These are phyloP conservation scores for Orobanche coerulescens DNA, from an alignment of 257 asterid genomes.

Conservation along the genomic window DNA sequence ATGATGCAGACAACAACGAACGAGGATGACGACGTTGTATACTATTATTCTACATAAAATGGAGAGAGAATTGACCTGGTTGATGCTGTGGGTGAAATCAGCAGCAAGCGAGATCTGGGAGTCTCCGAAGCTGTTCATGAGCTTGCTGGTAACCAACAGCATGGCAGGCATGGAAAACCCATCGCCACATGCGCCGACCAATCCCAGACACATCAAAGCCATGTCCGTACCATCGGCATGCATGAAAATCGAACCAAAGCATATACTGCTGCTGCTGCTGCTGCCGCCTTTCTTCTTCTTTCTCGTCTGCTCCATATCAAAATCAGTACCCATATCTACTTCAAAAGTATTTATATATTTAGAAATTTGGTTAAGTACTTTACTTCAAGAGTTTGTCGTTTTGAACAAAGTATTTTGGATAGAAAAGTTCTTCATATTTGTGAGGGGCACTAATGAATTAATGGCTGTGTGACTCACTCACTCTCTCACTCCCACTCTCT, in stretches of 20 bases:
- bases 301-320: conserved; percentile 21
- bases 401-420: too few relatives aligned
- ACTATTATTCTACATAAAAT: too few relatives aligned
- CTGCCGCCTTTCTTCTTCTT: conserved; percentile 10
- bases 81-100: conserved; percentile 33
- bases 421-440: too few relatives aligned
- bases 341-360: too few relatives aligned
- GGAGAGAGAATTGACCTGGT: conserved; percentile 51
- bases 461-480: too few relatives aligned
- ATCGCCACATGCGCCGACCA: conserved; percentile 58
- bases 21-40: too few relatives aligned
- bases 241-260: conserved; percentile 51
- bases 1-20: too few relatives aligned
- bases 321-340: conserved; percentile 11
- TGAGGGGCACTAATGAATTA: too few relatives aligned
- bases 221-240: conserved; percentile 55
- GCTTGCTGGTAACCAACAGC: conserved; percentile 52
- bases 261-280: not conserved
- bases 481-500: too few relatives aligned
- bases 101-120: conserved; percentile 21
- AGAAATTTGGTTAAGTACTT: not conserved
- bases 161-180: conserved; percentile 64
- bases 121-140: conserved; percentile 60
- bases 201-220: conserved; percentile 56
- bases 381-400: too few relatives aligned